Base-by-base conservation (phyloP, 192 early-diverging fungal species). In the Backusella luteola region DNA sequence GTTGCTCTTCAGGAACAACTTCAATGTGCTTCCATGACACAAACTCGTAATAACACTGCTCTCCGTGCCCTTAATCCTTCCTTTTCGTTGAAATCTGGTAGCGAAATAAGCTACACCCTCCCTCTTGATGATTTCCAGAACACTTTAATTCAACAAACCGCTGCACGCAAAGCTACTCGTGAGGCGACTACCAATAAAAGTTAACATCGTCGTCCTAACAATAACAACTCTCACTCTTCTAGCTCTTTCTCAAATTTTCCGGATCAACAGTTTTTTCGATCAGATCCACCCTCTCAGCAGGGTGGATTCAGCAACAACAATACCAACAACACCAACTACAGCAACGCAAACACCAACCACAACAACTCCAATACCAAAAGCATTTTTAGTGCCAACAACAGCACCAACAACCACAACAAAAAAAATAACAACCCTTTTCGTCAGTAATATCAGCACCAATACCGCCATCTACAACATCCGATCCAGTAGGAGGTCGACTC, bases 181-280 rank as follows among this genome's bases (percentile, higher is more conserved):
- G 46, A 49, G 0, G 46, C 46, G 19, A 49, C 46, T 49, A 17
- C n/a, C 46, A 49, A 49, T 19, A 49, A 3, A 49, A 19, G 46
- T 19, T 19, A 49, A 11, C 5, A 3, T 46, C 44, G 44, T 17
- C 44, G 44, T 11, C 9, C 3, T n/a, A 19, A 49, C 17, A 49
- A 49, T 19, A n/a, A 19, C 46, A 49, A 49, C 17, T 17, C 46
- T 49, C 17, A 49, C 17, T 1, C 17, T 49, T 49, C 46, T 19
- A 3, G 0, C 46, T 49, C 46, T 49, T 49, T 49, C 46, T 49
- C 46, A 2, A 19, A 49, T 49, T 19, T 1, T n/a, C 46, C 46
- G 15, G 17, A 19, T 41, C 69, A 70, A 14, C 73, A 74, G 73
- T 74, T 74, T 74, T 73, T 74, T 74, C 73, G 73, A 35, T 29